These are phyloP conservation scores for Fraxinus pennsylvanica DNA, from an alignment of 257 asterid species.

Conservation along the genomic window DNA sequence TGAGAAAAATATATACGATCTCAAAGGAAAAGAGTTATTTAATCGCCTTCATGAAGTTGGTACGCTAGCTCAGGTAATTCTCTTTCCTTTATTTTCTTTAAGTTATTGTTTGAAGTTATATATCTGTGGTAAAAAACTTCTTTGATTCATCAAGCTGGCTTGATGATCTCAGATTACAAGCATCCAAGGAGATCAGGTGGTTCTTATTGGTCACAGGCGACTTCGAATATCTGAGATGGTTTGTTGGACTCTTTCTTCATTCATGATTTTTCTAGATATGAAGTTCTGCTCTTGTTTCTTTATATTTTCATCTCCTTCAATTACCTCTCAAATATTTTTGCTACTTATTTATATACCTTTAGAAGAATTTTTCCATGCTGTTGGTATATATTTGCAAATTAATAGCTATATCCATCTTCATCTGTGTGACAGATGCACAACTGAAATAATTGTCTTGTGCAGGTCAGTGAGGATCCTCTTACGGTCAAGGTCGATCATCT, in stretches of 20 bases:
- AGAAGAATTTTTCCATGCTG: not conserved
- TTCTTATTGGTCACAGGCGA: slow-evolving; percentile 91
- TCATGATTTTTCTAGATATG: not conserved
- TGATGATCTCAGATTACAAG: slow-evolving; percentile 67
- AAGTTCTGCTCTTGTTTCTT: slow-evolving; percentile 7
- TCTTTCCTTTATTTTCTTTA: slow-evolving; percentile 19
- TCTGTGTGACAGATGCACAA: slow-evolving; percentile 26
- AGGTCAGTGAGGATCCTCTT: slow-evolving; percentile 97
- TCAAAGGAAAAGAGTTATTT: slow-evolving; percentile 81
- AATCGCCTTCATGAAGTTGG: slow-evolving; percentile 92
- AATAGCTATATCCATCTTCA: slow-evolving; percentile 7
- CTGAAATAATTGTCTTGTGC: slow-evolving; percentile 40
- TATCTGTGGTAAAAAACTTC: slow-evolving; percentile 21
- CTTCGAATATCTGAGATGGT: slow-evolving; percentile 94
- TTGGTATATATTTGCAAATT: slow-evolving; percentile 4
- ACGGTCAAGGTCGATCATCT: slow-evolving; percentile 95
- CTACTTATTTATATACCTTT: slow-evolving; percentile 11
- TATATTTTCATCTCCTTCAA: not conserved
- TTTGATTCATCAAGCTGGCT: slow-evolving; percentile 39
- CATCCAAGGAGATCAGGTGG: slow-evolving; percentile 92
- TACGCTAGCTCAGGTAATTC: slow-evolving; percentile 87
- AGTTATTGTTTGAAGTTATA: slow-evolving; percentile 20
- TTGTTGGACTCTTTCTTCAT: slow-evolving; percentile 31
- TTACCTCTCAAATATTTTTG: not conserved
- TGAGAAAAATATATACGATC: slow-evolving; percentile 58